A percentile compares a stretch with the other conserved stretches of the same genome.
Evolutionary conservation across 1,284 basidiomycete species (phyloP).

Genomic region (Trichosporon inkin): DNA sequence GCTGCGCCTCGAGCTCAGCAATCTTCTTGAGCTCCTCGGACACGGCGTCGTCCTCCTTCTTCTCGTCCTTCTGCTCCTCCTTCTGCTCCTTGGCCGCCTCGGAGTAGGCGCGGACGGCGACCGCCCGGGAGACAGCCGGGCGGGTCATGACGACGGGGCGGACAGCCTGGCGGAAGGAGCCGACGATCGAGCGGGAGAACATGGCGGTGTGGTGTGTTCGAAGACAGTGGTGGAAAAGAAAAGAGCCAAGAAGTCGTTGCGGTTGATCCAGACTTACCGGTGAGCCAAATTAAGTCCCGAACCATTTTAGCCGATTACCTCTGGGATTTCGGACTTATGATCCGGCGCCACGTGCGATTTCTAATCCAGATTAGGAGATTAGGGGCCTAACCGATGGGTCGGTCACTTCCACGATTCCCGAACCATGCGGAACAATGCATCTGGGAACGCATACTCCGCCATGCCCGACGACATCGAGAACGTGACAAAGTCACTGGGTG

Average conservation of each 20-base stretch:
- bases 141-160: slow-evolving; percentile 13
- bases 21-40: slow-evolving; percentile 25
- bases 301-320: slow-evolving; percentile 5
- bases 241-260: slow-evolving; percentile 2
- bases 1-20: slow-evolving; percentile 25
- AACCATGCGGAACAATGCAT: neutral
- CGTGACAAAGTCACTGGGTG: slow-evolving; percentile 19
- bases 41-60: slow-evolving; percentile 12
- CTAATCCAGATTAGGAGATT: slow-evolving; percentile 6
- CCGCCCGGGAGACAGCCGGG: neutral
- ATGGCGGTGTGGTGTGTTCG: slow-evolving; percentile 7
- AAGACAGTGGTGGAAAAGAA: neutral
- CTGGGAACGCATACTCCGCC: neutral
- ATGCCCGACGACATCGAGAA: slow-evolving; percentile 12
- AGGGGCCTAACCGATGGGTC: neutral
- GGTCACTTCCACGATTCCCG: slow-evolving; percentile 5
- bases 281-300: slow-evolving; percentile 2
- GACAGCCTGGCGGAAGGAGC: slow-evolving; percentile 21
- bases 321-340: neutral
- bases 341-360: neutral
- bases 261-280: neutral
- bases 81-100: slow-evolving; percentile 14
- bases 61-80: slow-evolving; percentile 9
- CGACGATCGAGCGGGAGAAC: slow-evolving; percentile 20
- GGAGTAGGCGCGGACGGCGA: slow-evolving; percentile 18